These are phyloP conservation scores for Pisolithus tinctorius DNA, from an alignment of 768 basidiomycete genomes.

Conservation along the genomic window DNA sequence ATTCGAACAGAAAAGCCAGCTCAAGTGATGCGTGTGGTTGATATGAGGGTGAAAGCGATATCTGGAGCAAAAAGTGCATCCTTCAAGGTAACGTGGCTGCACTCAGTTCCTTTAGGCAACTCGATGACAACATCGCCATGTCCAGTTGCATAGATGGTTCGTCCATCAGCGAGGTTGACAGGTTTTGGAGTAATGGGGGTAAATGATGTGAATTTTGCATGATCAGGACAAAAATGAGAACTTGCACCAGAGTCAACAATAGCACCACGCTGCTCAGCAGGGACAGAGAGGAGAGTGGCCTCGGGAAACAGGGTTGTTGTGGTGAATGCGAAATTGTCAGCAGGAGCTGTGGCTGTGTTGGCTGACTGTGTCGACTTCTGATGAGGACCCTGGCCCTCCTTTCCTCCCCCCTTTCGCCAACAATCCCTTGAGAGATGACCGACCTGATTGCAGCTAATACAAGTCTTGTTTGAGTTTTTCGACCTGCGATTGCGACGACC, in stretches of 20 bases:
- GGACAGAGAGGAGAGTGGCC: no score
- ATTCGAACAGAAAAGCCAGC: neutral
- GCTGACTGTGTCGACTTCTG: slow-evolving; percentile 13
- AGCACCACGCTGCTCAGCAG: neutral
- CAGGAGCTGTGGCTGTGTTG: neutral
- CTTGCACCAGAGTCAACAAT: slow-evolving; percentile 1
- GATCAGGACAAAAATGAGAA: slow-evolving; percentile 1
- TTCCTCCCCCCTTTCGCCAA: slow-evolving; percentile 29
- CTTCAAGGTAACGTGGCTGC: neutral
- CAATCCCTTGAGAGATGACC: slow-evolving; percentile 25
- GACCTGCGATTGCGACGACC: neutral
- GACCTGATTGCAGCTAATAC: slow-evolving; percentile 18
- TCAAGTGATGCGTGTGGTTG: neutral
- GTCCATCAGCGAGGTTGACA: slow-evolving; percentile 18
- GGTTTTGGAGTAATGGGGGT: neutral
- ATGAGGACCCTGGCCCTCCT: slow-evolving; percentile 30
- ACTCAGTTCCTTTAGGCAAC: slow-evolving; percentile 17
- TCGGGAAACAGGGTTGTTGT: no score
- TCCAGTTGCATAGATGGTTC: slow-evolving; percentile 23
- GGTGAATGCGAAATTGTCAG: no score
- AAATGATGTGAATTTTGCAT: neutral
- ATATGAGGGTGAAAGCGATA: slow-evolving; percentile 3
- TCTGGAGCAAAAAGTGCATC: neutral
- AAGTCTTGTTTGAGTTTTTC: neutral
- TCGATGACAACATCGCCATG: slow-evolving; percentile 24